These are phyloP conservation scores for Triadica sebifera DNA, from an alignment of 345 rosid species.

Conservation along the genomic window DNA sequence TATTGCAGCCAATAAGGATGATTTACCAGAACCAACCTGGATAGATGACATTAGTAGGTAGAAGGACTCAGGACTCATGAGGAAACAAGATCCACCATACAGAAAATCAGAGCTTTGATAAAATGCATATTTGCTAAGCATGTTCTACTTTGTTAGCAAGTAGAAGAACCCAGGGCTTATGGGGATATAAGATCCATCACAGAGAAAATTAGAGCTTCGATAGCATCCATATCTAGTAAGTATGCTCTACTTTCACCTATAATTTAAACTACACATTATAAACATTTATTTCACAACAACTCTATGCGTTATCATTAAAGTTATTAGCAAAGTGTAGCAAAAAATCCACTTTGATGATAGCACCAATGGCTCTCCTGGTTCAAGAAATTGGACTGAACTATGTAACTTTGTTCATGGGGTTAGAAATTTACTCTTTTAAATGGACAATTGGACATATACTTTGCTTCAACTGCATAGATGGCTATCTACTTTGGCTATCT, in stretches of 20 bases:
- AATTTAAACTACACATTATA: not conserved
- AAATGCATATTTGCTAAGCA: not conserved
- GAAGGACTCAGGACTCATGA: not conserved
- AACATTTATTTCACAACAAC: no score
- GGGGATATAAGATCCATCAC: no score
- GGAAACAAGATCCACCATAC: conserved; percentile 4
- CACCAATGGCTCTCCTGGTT: not conserved
- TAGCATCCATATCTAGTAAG: no score
- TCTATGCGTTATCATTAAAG: no score
- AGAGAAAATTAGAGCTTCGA: no score
- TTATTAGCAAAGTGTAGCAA: no score
- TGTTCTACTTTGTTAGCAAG: not conserved
- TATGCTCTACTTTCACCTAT: not conserved
- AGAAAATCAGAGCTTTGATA: not conserved
- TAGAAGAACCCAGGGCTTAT: no score
- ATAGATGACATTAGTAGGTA: conserved; percentile 19
- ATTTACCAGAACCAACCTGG: conserved; percentile 96
- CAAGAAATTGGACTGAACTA: not conserved
- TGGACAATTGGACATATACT: not conserved
- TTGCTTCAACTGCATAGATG: not conserved
- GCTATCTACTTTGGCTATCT: no score
- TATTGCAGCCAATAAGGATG: conserved; percentile 72
- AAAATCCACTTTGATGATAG: not conserved
- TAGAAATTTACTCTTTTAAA: not conserved
- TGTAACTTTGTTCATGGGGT: not conserved